Conservation (phyloP, 345 rosid genomes). For the Geranium rotundifolium region DNA sequence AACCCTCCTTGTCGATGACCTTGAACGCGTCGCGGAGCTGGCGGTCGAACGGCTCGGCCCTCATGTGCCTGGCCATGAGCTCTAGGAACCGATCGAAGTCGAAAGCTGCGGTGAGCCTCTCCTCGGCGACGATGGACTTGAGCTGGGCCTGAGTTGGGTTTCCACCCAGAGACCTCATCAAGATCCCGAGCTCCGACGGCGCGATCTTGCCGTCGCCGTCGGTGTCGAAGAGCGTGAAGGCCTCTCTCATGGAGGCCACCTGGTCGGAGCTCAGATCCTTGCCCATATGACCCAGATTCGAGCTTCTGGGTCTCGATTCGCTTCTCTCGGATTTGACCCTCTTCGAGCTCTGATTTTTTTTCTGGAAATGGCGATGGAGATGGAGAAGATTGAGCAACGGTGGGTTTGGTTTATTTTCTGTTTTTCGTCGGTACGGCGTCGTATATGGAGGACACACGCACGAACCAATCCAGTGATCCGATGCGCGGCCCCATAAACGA, state of each 20-base stretch:
- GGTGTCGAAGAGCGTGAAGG: conserved; percentile 92
- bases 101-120: conserved; percentile 62
- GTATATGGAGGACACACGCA: too few species aligned
- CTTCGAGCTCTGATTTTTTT: too few species aligned
- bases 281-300: conserved; percentile 29
- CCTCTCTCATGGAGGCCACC: conserved; percentile 94
- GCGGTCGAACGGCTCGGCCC: conserved; percentile 86
- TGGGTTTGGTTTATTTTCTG: too few species aligned
- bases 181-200: conserved; percentile 87
- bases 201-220: conserved; percentile 91
- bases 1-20: conserved; percentile 80
- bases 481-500: too few species aligned
- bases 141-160: conserved; percentile 95
- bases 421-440: too few species aligned
- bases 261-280: conserved; percentile 84
- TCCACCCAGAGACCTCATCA: conserved; percentile 96
- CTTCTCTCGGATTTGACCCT: too few species aligned
- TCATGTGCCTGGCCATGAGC: conserved; percentile 86
- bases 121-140: conserved; percentile 56
- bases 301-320: too few species aligned
- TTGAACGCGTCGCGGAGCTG: conserved; percentile 95
- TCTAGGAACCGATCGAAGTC: conserved; percentile 84
- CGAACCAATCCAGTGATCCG: too few species aligned
- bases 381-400: too few species aligned
- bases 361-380: too few species aligned